These are phyloP conservation scores for Penicillium psychrosexuale DNA, from an alignment of 2,329 filamentous ascomycete species.

Conservation along the genomic window DNA sequence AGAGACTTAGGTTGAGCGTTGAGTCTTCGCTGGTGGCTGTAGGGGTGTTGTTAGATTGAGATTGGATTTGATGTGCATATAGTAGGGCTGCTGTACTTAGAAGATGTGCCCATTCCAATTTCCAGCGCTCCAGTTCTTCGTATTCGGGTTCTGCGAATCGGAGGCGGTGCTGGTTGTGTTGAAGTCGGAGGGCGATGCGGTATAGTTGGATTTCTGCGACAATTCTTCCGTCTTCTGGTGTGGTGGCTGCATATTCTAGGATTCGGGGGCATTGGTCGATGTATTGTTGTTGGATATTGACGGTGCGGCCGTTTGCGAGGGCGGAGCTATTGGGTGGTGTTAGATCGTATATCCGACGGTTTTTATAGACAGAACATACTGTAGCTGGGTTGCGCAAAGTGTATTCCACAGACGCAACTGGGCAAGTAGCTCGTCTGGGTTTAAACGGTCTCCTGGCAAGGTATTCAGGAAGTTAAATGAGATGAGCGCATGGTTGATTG, in stretches of 20 bases:
- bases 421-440: slow-evolving; percentile 29
- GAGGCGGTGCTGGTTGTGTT: slow-evolving; percentile 26
- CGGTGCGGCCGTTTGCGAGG: slow-evolving; percentile 31
- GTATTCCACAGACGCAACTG: slow-evolving; percentile 36
- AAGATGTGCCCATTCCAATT: slow-evolving; percentile 35
- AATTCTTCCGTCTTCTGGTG: slow-evolving; percentile 30
- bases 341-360: not conserved
- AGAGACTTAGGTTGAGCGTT: slow-evolving; percentile 34
- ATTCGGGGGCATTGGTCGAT: slow-evolving; percentile 32
- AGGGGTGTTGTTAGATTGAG: not conserved
- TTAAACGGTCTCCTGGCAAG: slow-evolving; percentile 20
- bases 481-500: slow-evolving; percentile 34
- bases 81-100: slow-evolving; percentile 22
- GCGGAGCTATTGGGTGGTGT: slow-evolving; percentile 24
- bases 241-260: slow-evolving; percentile 30
- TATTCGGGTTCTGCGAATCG: slow-evolving; percentile 28
- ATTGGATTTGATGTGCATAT: not conserved
- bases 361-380: slow-evolving; percentile 21
- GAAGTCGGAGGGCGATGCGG: slow-evolving; percentile 28
- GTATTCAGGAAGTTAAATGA: slow-evolving; percentile 22
- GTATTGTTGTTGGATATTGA: slow-evolving; percentile 30
- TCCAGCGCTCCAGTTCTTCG: slow-evolving; percentile 36
- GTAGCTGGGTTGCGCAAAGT: slow-evolving; percentile 34
- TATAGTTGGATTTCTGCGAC: slow-evolving; percentile 36
- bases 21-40: slow-evolving; percentile 29